Percentiles rank a stretch among this genome's conserved stretches.
phyloP scores from a whole-genome alignment of 495 filamentous ascomycete species.

The Talaromyces thailandensis region DNA sequence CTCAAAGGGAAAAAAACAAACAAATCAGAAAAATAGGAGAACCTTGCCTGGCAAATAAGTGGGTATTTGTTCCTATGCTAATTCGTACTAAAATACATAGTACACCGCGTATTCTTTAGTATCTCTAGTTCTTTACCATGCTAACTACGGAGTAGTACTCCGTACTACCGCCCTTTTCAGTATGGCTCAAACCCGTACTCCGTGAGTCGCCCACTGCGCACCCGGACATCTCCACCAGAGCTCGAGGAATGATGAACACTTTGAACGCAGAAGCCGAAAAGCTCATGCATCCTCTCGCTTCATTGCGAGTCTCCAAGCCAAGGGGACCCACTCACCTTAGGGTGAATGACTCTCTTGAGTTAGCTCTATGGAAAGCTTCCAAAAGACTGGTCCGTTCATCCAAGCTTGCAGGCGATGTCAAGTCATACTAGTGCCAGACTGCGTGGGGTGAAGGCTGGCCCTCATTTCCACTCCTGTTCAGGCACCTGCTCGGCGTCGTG shows the following conservation, averaged over 20 bases:
- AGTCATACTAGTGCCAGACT: not conserved
- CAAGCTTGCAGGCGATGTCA: not conserved
- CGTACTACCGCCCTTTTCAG: not conserved
- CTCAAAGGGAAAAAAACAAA: not conserved
- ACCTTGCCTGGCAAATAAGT: not conserved
- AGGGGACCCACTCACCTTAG: not conserved
- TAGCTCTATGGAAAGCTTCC: not conserved
- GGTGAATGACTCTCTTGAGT: constrained; percentile 1
- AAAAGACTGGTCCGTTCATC: constrained; percentile 1
- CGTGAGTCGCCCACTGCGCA: not conserved
- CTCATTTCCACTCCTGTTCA: constrained; percentile 4
- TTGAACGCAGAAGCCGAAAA: not conserved
- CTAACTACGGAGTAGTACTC: not conserved
- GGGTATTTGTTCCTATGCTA: not conserved
- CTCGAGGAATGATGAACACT: not conserved
- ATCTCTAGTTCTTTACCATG: no score
- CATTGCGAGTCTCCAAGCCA: not conserved
- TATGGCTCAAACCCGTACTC: not conserved
- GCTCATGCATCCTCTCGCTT: not conserved
- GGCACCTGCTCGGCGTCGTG: not conserved
- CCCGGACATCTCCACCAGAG: not conserved
- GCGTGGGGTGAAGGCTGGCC: constrained; percentile 1
- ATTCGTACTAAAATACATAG: not conserved
- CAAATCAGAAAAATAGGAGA: not conserved
- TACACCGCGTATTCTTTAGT: not conserved